Conservation (phyloP, 2,329 filamentous ascomycete species). For the Zymoseptoria tritici region DNA sequence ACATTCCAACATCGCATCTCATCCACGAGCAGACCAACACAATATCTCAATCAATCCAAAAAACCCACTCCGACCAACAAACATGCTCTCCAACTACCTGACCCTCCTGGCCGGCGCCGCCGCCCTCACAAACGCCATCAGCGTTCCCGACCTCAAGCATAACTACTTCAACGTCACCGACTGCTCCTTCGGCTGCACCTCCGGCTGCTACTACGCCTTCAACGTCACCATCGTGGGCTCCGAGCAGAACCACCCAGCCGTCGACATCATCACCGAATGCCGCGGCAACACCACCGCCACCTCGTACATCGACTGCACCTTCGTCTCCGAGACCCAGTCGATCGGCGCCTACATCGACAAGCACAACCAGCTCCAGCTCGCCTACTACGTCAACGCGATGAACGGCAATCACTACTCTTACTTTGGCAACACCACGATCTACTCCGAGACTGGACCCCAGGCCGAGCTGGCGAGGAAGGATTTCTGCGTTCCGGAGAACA, state of each 20-base stretch:
- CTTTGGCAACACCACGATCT: constrained; percentile 17
- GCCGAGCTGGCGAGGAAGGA: constrained; percentile 12
- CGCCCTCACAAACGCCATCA: constrained; percentile 12
- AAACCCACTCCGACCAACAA: constrained; percentile 8
- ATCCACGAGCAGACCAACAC: not conserved
- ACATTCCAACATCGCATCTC: not conserved
- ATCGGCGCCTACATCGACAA: constrained; percentile 17
- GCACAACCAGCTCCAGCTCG: constrained; percentile 15
- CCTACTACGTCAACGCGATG: constrained; percentile 12
- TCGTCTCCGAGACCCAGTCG: constrained; percentile 8
- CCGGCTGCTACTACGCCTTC: constrained; percentile 19
- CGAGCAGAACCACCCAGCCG: constrained; percentile 12
- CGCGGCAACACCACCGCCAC: constrained; percentile 4
- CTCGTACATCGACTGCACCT: constrained; percentile 18
- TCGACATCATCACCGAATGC: constrained; percentile 14
- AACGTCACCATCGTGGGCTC: constrained; percentile 13
- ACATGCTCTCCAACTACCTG: constrained; percentile 17
- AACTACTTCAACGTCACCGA: constrained; percentile 17
- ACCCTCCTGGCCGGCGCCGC: constrained; percentile 14
- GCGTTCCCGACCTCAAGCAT: not conserved
- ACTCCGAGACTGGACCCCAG: constrained; percentile 16
- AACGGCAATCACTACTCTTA: constrained; percentile 8
- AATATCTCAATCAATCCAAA: not conserved
- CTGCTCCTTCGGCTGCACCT: constrained; percentile 22
- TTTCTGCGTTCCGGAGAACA: constrained; percentile 15